A percentile compares a stretch with the other conserved stretches of the same genome.
These are phyloP conservation scores for Yamadazyma membranifaciens DNA, from an alignment of 1,139 yeast species.

Conservation along the genomic window DNA sequence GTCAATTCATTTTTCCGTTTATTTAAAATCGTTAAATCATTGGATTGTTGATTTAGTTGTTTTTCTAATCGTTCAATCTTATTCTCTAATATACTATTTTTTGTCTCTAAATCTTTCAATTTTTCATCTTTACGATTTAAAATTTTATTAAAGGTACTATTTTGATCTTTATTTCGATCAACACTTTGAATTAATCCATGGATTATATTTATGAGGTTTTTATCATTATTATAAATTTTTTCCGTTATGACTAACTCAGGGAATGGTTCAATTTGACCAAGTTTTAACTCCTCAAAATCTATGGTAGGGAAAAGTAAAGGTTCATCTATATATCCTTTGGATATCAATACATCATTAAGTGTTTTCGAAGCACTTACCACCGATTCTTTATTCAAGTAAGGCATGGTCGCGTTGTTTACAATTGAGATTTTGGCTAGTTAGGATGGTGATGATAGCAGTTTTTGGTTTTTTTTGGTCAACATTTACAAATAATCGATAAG, in stretches of 20 bases:
- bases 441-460: no score
- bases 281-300: conserved; percentile 30
- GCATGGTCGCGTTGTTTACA: conserved; percentile 5
- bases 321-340: conserved; percentile 38
- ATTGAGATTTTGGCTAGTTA: not conserved
- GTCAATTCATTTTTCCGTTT: conserved; percentile 21
- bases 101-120: conserved; percentile 25
- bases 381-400: conserved; percentile 29
- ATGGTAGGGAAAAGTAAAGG: conserved; percentile 35
- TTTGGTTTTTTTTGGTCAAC: no score
- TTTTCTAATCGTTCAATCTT: conserved; percentile 17
- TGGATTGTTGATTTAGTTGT: conserved; percentile 6
- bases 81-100: conserved; percentile 22
- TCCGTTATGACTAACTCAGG: conserved; percentile 25
- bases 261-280: conserved; percentile 17
- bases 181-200: conserved; percentile 40
- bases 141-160: conserved; percentile 29
- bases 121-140: conserved; percentile 30
- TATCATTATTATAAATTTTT: conserved; percentile 40
- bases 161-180: conserved; percentile 38
- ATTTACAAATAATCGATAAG: no score
- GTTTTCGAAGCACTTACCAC: conserved; percentile 37
- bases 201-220: conserved; percentile 40
- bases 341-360: conserved; percentile 34
- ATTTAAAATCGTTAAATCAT: conserved; percentile 15